Evolutionary conservation across 2,329 filamentous ascomycete genomes (phyloP).

Genomic region (Chaetomium sp.): DNA sequence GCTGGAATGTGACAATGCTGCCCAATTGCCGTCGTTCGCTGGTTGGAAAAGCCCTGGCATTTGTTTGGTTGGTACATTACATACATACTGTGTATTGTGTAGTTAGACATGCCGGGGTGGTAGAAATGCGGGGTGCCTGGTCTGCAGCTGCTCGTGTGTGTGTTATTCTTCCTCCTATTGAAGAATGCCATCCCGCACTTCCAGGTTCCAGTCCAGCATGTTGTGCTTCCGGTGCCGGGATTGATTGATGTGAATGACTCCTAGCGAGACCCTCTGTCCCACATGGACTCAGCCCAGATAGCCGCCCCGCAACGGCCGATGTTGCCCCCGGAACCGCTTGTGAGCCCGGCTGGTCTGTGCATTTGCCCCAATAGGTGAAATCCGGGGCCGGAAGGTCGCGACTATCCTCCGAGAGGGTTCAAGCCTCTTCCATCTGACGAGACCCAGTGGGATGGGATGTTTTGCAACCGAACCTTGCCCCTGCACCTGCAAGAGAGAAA

Average conservation of each 20-base stretch:
- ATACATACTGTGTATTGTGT: no score
- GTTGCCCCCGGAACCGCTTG: not conserved
- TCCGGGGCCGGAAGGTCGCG: not conserved
- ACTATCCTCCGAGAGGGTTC: no score
- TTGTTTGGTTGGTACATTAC: no score
- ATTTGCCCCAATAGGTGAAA: no score
- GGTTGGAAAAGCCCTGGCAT: not conserved
- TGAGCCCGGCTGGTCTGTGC: not conserved
- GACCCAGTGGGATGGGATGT: no score
- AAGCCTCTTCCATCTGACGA: no score
- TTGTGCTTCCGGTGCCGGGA: not conserved
- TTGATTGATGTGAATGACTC: not conserved
- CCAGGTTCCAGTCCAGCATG: not conserved
- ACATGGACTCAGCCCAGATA: not conserved
- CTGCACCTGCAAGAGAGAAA: no score
- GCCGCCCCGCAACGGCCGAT: slow-evolving; percentile 1
- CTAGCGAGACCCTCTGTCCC: not conserved
- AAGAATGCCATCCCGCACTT: not conserved
- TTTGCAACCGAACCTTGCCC: no score
- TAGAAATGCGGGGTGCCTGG: not conserved
- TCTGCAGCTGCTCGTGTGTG: slow-evolving; percentile 22
- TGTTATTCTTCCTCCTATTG: not conserved
- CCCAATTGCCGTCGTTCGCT: no score
- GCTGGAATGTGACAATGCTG: no score
- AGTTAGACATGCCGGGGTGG: slow-evolving; percentile 1